A percentile compares a stretch with the other conserved stretches of the same genome.
These are phyloP conservation scores for Paraphoma sp. DNA, from an alignment of 2,329 filamentous ascomycete genomes.

Conservation along the genomic window DNA sequence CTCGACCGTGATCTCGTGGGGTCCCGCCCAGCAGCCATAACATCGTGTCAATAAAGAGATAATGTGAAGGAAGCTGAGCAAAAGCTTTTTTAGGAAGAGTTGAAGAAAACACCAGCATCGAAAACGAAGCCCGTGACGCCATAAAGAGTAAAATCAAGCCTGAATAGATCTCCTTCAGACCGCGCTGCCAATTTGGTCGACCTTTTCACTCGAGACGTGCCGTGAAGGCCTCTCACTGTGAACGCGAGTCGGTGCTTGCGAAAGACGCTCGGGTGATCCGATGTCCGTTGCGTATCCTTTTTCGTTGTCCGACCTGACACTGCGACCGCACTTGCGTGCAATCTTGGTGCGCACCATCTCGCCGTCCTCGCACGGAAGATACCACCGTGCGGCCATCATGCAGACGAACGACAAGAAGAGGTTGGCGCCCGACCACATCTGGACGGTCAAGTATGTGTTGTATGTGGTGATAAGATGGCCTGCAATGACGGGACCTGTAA, in stretches of 20 bases:
- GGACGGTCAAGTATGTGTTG: constrained; percentile 53
- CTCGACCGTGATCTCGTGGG: too few relatives aligned
- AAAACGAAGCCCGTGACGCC: neutral
- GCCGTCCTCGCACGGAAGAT: constrained; percentile 40
- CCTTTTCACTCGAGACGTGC: constrained; percentile 19
- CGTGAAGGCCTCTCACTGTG: constrained; percentile 20
- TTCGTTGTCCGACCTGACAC: constrained; percentile 6
- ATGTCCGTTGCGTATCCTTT: constrained; percentile 16
- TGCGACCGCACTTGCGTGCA: constrained; percentile 13
- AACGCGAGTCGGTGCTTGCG: constrained; percentile 31
- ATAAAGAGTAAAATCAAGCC: neutral
- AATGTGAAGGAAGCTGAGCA: too few relatives aligned
- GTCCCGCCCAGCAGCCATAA: too few relatives aligned
- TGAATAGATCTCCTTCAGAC: constrained; percentile 6
- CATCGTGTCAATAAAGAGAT: too few relatives aligned
- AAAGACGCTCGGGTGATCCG: constrained; percentile 14
- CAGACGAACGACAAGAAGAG: constrained; percentile 51
- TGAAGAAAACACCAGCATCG: neutral
- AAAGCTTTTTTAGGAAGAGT: neutral
- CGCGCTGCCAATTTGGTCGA: constrained; percentile 15
- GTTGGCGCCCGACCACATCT: constrained; percentile 55
- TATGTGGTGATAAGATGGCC: constrained; percentile 54
- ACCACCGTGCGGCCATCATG: constrained; percentile 46
- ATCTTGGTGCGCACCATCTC: constrained; percentile 25
- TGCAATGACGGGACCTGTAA: constrained; percentile 56